Evolutionary conservation across 2,329 filamentous ascomycete species (phyloP), one percentile per base, ranked within the genome.

Genomic region (Neurospora crassa): DNA sequence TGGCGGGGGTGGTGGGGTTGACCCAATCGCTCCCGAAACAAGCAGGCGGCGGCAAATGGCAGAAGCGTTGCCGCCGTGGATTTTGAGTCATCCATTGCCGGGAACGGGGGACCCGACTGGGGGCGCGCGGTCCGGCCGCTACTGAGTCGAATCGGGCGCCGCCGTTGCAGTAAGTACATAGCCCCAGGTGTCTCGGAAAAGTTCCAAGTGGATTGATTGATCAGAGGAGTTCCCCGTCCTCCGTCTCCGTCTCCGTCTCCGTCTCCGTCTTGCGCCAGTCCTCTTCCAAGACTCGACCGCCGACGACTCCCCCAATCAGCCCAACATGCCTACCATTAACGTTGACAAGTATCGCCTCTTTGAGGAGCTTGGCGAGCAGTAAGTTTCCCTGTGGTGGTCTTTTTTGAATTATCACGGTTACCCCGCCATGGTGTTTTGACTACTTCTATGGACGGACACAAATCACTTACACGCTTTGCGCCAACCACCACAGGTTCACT

Each of bases 321-420:
- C 40, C 74, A 75, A 72, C 8, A 78, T 78, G 96, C 96, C 96
- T 83, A 99, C 96, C 80, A 97, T 99, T 78, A 88, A 91, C 77
- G 94, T 98, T 78, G 92, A 98, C 86, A 99, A 98, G 86, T 94
- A 94, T 79, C 93, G 91, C 80, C 92, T 99, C 80, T 98, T 92
- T 87, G 90, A 96, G 84, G 94, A 92, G 80, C 88, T 99, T 72
- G 95, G 94, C 79, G 90, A 91, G 83, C 90, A 96, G 89, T 97
- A 88, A 81, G 87, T 63, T 11, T 16, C 16, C 24, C 16, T 18
- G 8, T 34, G 5, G 0, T 37, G 34, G 6, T n/a, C n/a, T 34
- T 37, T 37, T 37, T 29, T 34, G 5, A 5, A 63, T 63, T n/a
- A n/a, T 63, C 24, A 71, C 42, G 82, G 77, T 82, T 79, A 74